These are phyloP conservation scores for Monosporascus sp. DNA, from an alignment of 2,329 filamentous ascomycete genomes.

Conservation along the genomic window DNA sequence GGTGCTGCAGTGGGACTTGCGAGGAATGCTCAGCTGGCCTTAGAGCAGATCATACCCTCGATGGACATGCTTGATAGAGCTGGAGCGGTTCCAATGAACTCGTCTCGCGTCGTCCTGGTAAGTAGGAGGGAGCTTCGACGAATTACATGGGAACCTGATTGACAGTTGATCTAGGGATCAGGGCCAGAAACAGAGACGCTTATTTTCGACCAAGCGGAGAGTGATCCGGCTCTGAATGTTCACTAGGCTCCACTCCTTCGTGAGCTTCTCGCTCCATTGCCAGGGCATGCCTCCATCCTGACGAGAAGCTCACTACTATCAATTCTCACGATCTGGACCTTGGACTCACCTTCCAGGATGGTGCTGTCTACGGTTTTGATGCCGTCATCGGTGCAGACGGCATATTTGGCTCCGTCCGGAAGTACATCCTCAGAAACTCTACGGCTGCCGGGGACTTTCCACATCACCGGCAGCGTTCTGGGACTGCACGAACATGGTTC, in stretches of 20 bases:
- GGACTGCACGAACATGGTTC: neutral
- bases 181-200: conserved; percentile 2
- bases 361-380: neutral
- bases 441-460: neutral
- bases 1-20: conserved; percentile 1
- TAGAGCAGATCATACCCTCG: neutral
- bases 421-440: neutral
- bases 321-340: neutral
- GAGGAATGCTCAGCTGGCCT: neutral
- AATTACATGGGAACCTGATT: neutral
- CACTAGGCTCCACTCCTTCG: conserved; percentile 3
- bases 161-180: conserved; percentile 1
- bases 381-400: conserved; percentile 1
- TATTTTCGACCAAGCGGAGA: neutral
- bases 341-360: neutral
- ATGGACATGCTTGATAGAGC: conserved; percentile 1
- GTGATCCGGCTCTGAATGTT: neutral
- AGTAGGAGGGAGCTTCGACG: neutral
- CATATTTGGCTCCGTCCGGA: neutral
- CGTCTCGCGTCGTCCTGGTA: conserved; percentile 1
- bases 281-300: conserved; percentile 1
- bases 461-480: neutral
- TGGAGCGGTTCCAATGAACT: conserved; percentile 2
- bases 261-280: conserved; percentile 1
- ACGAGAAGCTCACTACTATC: conserved; percentile 2